Evolutionary conservation across 768 basidiomycete genomes (phyloP), one percentile per base, ranked within the genome.

Genomic region (Pseudohyphozyma bogoriensis): DNA sequence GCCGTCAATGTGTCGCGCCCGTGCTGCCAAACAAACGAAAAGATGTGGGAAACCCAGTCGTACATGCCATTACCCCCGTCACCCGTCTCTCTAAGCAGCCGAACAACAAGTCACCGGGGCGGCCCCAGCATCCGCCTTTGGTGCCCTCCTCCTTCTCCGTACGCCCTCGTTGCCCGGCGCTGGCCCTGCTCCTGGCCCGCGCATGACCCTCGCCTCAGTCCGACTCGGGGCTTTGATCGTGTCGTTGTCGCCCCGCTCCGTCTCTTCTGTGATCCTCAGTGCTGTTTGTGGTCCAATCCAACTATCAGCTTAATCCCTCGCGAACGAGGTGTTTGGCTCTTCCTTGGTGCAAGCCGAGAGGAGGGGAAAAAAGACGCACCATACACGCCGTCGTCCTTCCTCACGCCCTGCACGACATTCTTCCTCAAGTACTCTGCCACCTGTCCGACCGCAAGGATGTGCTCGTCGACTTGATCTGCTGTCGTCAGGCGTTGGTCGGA

Each of bases 181-280:
- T n/a, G n/a, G n/a, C n/a, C 5, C 31, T 29, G 28, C 39, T 51
- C 50, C 20, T 35, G 53, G 39, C 28, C 39, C 29, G 11, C 53
- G 39, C 18, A 54, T 29, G 2, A 29, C 28, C 11, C 53, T 26
- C 18, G 53, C 53, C 39, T 54, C 53, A 12, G 32, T 16, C 5
- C 42, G 18, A 7, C 26, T 24, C 13, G 84, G 80, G 50, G 74
- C 78, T 74, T 85, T 89, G 68, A 93, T 81, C 3, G 83, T 78
- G 1, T 84, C 81, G 68, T 96, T 95, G 56, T 84, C 82, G 8
- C 90, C 92, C 11, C 93, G 76, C 69, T 95, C 92, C 0, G 89
- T 92, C 56, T 91, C 79, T 59, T 79, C 89, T 89, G 65, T 56
- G 31, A 66, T 55, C 31, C 63, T 46, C 5, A 64, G 37, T 18